A percentile compares a stretch with the other conserved stretches of the same genome.
Evolutionary conservation across 1,284 basidiomycete species (phyloP).

Genomic region (Cerrena zonata): DNA sequence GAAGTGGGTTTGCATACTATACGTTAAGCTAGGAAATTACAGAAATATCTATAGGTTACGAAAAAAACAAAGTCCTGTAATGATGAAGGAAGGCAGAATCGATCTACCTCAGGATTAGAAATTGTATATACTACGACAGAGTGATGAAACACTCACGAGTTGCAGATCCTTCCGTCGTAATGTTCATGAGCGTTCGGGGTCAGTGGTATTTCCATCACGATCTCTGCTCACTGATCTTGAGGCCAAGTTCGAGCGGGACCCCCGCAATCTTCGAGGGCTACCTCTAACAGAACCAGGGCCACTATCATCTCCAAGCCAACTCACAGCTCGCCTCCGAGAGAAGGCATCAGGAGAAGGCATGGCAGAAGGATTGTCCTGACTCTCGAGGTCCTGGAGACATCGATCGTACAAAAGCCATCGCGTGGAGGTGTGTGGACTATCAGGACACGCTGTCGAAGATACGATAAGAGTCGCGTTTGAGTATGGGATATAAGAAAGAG

Average conservation of each 20-base stretch:
- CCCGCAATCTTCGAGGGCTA: background rate
- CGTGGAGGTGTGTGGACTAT: constrained; percentile 60
- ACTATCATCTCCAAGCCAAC: constrained; percentile 9
- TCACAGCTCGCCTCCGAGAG: constrained; percentile 13
- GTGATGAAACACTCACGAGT: too few relatives aligned
- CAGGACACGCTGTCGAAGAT: constrained; percentile 52
- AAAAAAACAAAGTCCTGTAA: too few relatives aligned
- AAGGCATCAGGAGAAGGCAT: constrained; percentile 9
- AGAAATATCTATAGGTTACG: too few relatives aligned
- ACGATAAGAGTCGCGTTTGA: too few relatives aligned
- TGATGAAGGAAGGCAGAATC: too few relatives aligned
- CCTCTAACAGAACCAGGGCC: background rate
- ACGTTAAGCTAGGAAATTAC: too few relatives aligned
- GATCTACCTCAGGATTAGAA: too few relatives aligned
- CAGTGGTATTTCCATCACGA: background rate
- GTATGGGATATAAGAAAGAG: constrained; percentile 7
- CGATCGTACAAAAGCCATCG: constrained; percentile 31
- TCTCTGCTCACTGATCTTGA: constrained; percentile 12
- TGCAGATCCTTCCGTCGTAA: too few relatives aligned
- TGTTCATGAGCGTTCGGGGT: too few relatives aligned
- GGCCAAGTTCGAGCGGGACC: background rate
- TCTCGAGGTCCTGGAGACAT: constrained; percentile 15
- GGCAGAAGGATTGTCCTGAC: constrained; percentile 9
- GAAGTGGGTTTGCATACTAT: too few relatives aligned
- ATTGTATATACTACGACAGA: too few relatives aligned